phyloP scores from a whole-genome alignment of 768 basidiomycete genomes.

The Termitomyces sp. region DNA sequence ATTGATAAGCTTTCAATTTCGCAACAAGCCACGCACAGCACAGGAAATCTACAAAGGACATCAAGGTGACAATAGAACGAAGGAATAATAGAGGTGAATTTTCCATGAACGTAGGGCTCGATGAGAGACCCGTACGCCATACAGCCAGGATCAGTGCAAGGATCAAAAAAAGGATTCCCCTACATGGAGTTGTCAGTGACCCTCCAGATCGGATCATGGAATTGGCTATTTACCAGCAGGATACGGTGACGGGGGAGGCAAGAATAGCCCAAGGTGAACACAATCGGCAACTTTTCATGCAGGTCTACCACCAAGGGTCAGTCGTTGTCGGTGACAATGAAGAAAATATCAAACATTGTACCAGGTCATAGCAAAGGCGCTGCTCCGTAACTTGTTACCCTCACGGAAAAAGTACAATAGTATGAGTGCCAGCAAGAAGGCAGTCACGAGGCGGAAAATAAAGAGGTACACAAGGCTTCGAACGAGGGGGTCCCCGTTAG shows the following conservation, averaged over 20 bases:
- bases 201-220: too few relatives aligned
- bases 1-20: not conserved
- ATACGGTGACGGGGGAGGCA: not conserved
- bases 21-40: not conserved
- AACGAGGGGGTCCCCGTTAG: not conserved
- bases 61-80: not conserved
- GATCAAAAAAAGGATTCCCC: not conserved
- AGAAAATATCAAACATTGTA: not conserved
- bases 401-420: not conserved
- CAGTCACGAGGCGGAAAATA: not conserved
- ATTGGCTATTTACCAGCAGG: not conserved
- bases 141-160: not conserved
- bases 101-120: not conserved
- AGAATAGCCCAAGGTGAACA: not conserved
- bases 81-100: too few relatives aligned
- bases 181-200: not conserved
- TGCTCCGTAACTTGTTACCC: not conserved
- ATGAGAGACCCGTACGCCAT: not conserved
- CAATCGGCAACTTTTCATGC: not conserved
- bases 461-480: not conserved
- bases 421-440: not conserved
- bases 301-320: not conserved
- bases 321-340: too few relatives aligned
- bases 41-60: not conserved
- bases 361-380: not conserved